Percentiles rank a stretch among this genome's conserved stretches.
phyloP scores from a whole-genome alignment of 202 grass and related monocot genomes.

The Bolboschoenoplectus hybrid region DNA sequence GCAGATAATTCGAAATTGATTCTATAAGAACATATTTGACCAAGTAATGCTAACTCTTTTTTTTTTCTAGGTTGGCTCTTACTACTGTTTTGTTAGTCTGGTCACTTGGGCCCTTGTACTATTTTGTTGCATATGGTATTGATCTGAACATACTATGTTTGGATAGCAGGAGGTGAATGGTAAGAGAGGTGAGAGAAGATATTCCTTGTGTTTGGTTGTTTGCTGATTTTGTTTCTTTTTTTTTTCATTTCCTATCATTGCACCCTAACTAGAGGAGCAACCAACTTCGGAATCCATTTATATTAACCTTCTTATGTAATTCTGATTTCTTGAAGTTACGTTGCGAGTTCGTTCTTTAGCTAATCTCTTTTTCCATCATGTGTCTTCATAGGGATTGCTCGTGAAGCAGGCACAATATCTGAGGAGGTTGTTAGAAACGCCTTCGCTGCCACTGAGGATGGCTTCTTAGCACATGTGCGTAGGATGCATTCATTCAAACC shows the following conservation, averaged over 20 bases:
- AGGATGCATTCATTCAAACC: conserved; percentile 86
- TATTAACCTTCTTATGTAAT: background rate
- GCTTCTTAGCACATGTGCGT: conserved; percentile 80
- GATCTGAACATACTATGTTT: background rate
- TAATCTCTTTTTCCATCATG: background rate
- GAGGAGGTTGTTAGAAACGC: conserved; percentile 86
- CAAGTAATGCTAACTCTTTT: background rate
- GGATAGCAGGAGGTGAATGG: background rate
- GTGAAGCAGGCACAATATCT: conserved; percentile 70
- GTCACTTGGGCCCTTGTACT: background rate
- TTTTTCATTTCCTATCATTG: background rate
- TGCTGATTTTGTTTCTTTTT: background rate
- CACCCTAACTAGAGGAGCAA: too few species aligned
- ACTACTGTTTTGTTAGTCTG: background rate
- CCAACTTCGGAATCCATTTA: too few species aligned
- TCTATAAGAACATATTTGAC: background rate
- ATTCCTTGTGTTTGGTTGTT: background rate
- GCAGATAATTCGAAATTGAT: background rate
- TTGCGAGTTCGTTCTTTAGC: background rate
- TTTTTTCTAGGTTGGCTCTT: background rate
- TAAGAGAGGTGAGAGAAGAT: background rate
- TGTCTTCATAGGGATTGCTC: conserved; percentile 60
- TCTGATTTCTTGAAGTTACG: conserved; percentile 1
- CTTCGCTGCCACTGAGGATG: conserved; percentile 87
- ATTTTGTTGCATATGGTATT: background rate